These are phyloP conservation scores for Paraconiothyrium sp. DNA, from an alignment of 2,329 filamentous ascomycete genomes.

Conservation along the genomic window DNA sequence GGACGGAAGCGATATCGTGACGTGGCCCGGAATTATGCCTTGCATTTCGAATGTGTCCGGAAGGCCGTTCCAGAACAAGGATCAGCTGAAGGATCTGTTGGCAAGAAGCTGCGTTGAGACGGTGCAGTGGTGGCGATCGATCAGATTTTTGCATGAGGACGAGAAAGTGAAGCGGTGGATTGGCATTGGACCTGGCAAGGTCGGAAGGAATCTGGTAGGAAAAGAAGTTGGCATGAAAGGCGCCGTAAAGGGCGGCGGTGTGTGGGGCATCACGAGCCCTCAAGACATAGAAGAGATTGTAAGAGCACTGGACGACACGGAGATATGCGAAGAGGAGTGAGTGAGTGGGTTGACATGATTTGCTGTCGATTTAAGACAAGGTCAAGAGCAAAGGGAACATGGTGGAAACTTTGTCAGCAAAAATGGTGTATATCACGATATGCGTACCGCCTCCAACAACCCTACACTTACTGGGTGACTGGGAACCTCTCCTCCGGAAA, in stretches of 20 bases:
- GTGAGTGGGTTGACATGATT: not conserved
- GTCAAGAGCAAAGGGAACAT: not conserved
- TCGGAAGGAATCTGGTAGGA: constrained; percentile 90
- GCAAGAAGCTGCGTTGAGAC: constrained; percentile 89
- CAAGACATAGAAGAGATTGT: constrained; percentile 61
- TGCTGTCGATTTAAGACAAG: not conserved
- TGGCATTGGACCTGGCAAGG: constrained; percentile 92
- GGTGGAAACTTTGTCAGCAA: not conserved
- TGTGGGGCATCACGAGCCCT: constrained; percentile 87
- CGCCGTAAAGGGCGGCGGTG: constrained; percentile 84
- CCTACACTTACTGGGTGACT: not conserved
- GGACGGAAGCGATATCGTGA: constrained; percentile 71
- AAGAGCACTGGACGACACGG: constrained; percentile 58
- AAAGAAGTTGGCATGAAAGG: constrained; percentile 95
- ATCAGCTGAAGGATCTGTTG: constrained; percentile 80
- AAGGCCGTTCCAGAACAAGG: constrained; percentile 75
- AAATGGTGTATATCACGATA: not conserved
- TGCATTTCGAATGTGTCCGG: constrained; percentile 90
- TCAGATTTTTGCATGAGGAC: constrained; percentile 86
- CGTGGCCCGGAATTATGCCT: constrained; percentile 77
- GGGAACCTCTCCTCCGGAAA: too few relatives aligned
- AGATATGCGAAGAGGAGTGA: constrained; percentile 51
- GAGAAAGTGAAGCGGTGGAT: constrained; percentile 85
- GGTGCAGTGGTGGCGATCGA: constrained; percentile 93
- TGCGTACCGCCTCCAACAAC: not conserved